Evolutionary conservation across 192 early-diverging fungal species (phyloP), one percentile per base, ranked within the genome.

Genomic region (Nowakowskiella sp.): DNA sequence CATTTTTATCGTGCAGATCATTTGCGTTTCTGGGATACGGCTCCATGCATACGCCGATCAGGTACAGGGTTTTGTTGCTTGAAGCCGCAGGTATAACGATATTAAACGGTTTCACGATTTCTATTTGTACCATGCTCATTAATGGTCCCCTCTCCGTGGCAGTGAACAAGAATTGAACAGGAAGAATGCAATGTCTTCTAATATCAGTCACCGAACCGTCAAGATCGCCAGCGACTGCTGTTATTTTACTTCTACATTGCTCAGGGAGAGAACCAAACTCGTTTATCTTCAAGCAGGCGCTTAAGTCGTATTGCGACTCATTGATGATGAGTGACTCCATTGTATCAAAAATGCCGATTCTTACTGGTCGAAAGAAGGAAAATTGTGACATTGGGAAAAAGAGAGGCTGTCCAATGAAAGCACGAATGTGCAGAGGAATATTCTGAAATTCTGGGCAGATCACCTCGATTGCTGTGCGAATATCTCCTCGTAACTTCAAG

Each of bases 381-480:
- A 58, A 67, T 13, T 81, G 73, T 71, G 73, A 81, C 1, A 51
- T 25, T 13, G 73, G 77, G 39, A 78, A 76, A 48, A 66, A 75
- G 4, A 78, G 16, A 2, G 79, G 73, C 21, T 75, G 71, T 10
- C 79, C 79, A 32, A 79, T 58, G 44, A 61, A 81, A 19, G 71
- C 79, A 4, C 54, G 57, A 22, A 81, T 62, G 28, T 64, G 60
- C 4, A 80, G 34, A 5, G 70, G 73, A 34, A 79, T 71, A 36
- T 75, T 76, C 52, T 80, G 70, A 57, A 81, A 81, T 46, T 76
- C 79, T n/a, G 73, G 76, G 47, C 79, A 81, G 22, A 75, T 67
- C 8, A 78, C 62, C 55, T 80, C 76, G 9, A 81, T 74, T 2
- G 65, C 68, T 3, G 71, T 68, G 39, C 36, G 56, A n/a, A 76